Conservation (phyloP, 75 land plant species). For the Picea glauca region DNA sequence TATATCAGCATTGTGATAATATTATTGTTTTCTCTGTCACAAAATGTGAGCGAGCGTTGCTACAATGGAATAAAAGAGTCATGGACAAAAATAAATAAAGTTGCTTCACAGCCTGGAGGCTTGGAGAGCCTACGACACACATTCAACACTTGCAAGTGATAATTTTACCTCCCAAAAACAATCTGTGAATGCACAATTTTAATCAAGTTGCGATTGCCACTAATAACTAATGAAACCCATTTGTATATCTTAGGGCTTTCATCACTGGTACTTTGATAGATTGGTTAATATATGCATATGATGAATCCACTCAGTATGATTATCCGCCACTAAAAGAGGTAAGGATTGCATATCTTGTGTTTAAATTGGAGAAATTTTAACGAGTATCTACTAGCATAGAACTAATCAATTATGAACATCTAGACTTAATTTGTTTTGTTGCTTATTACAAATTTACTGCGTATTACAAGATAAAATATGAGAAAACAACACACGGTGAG, state of each 20-base stretch:
- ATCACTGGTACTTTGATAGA: background rate
- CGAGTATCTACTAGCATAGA: too few relatives aligned
- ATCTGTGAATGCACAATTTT: background rate
- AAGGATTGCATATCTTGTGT: background rate
- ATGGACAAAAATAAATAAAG: conserved; percentile 41
- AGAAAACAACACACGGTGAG: too few relatives aligned
- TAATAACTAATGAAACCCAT: background rate
- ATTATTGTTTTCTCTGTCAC: background rate
- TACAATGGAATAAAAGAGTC: conserved; percentile 45
- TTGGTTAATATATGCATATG: background rate
- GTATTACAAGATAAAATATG: too few relatives aligned
- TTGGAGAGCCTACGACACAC: conserved; percentile 26
- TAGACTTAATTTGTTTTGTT: background rate
- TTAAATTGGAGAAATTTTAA: too few relatives aligned
- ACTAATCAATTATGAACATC: background rate
- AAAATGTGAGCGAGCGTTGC: conserved; percentile 35
- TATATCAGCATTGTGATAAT: background rate
- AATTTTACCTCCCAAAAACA: background rate
- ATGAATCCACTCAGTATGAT: conserved; percentile 16
- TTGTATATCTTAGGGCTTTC: background rate
- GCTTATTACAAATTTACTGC: too few relatives aligned
- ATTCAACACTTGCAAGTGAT: conserved; percentile 56
- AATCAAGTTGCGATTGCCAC: too few relatives aligned
- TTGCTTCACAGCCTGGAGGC: conserved; percentile 33
- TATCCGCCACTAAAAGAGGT: background rate